phyloP scores from a whole-genome alignment of 768 basidiomycete genomes.

The Mycena belliarum region DNA sequence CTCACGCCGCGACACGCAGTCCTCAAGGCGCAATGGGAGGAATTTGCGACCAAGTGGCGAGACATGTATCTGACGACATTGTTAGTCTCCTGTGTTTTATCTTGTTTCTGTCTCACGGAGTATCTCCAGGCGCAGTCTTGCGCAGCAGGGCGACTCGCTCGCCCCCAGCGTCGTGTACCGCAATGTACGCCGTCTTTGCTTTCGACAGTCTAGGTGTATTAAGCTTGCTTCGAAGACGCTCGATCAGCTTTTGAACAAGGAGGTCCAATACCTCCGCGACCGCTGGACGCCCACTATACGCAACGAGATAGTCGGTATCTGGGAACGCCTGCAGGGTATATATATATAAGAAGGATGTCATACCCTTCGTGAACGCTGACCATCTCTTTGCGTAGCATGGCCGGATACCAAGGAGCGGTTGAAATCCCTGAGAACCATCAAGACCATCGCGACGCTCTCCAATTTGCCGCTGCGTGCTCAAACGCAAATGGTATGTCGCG shows the following conservation, averaged over 20 bases:
- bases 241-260: constrained; percentile 13
- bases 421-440: constrained; percentile 17
- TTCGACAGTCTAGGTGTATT: neutral
- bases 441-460: constrained; percentile 16
- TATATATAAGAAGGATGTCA: neutral
- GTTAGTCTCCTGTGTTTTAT: neutral
- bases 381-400: constrained; percentile 1
- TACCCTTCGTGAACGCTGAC: neutral
- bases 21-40: constrained; percentile 10
- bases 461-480: constrained; percentile 16
- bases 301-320: constrained; percentile 13
- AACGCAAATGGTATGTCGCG: constrained; percentile 14
- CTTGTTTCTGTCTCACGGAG: neutral
- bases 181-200: neutral
- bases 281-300: constrained; percentile 16
- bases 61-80: constrained; percentile 9
- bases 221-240: constrained; percentile 1
- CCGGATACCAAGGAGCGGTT: constrained; percentile 14
- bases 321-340: constrained; percentile 11
- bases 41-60: constrained; percentile 15
- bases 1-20: neutral
- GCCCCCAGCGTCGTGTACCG: constrained; percentile 10
- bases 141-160: constrained; percentile 14
- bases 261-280: neutral
- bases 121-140: constrained; percentile 7